These are phyloP conservation scores for Amanita molliuscula DNA, from an alignment of 768 basidiomycete genomes.

Conservation along the genomic window DNA sequence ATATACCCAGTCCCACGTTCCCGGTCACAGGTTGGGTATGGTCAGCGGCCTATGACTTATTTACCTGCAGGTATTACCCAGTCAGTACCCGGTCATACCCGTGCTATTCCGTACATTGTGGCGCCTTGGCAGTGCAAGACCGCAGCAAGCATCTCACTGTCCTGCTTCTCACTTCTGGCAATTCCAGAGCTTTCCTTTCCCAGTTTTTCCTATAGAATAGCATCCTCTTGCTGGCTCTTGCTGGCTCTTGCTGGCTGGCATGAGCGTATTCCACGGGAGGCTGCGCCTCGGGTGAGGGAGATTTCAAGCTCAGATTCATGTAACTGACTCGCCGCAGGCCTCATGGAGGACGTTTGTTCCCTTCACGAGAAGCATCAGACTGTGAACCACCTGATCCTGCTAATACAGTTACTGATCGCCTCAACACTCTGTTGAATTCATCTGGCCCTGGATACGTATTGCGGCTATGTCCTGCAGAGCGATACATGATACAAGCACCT, in stretches of 20 bases:
- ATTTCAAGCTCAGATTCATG: not conserved
- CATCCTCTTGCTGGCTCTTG: not conserved
- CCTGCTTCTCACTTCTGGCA: too few species aligned
- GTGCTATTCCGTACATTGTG: too few species aligned
- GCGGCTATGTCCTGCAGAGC: conserved; percentile 48
- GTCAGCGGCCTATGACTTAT: too few species aligned
- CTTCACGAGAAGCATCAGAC: conserved; percentile 8
- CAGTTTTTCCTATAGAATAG: too few species aligned
- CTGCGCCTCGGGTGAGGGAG: not conserved
- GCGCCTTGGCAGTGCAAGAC: not conserved
- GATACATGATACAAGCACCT: conserved; percentile 57
- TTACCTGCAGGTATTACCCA: too few species aligned
- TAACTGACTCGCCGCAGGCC: not conserved
- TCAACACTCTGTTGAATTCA: conserved; percentile 55
- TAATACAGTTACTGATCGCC: conserved; percentile 51
- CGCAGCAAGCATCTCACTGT: not conserved
- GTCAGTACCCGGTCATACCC: too few species aligned
- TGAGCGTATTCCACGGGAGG: not conserved
- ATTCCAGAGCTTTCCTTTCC: too few species aligned
- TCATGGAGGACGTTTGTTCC: not conserved
- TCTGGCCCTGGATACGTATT: conserved; percentile 61
- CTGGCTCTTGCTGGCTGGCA: not conserved
- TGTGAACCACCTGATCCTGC: conserved; percentile 43
- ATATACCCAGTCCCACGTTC: too few species aligned
- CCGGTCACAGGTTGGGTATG: too few species aligned